phyloP scores from a whole-genome alignment of 306 rosid species.

The Cucurbita ficifolia region DNA sequence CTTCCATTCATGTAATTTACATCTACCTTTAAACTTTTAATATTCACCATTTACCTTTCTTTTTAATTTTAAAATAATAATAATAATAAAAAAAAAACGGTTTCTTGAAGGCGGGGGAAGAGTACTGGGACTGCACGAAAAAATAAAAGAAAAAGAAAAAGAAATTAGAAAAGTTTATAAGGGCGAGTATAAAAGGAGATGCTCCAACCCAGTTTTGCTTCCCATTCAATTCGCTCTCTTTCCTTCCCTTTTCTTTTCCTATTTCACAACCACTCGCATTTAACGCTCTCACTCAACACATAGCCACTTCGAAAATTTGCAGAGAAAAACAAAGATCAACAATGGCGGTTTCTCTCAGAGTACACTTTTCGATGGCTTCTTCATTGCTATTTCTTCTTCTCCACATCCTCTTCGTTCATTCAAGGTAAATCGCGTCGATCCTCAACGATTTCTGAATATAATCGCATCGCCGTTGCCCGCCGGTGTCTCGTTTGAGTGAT shows the following conservation, averaged over 20 bases:
- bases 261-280: neutral
- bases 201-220: neutral
- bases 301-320: neutral
- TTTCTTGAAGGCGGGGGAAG: neutral
- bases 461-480: neutral
- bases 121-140: neutral
- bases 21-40: too few species aligned
- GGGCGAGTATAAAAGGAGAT: conserved; percentile 2
- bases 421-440: conserved; percentile 24
- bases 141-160: neutral
- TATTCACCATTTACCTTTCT: too few species aligned
- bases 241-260: neutral
- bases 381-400: conserved; percentile 13
- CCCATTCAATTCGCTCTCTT: neutral
- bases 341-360: conserved; percentile 34
- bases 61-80: too few species aligned
- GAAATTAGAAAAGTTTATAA: too few species aligned
- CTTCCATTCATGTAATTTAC: too few species aligned
- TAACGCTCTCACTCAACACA: neutral
- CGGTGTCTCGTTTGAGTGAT: neutral
- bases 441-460: neutral
- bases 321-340: neutral
- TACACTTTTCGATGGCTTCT: conserved; percentile 9
- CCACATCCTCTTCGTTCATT: conserved; percentile 10
- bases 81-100: neutral